Evolutionary conservation across 495 filamentous ascomycete genomes (phyloP), one percentile per base, ranked within the genome.

Genomic region (Podospora bellae-mahoneyi): DNA sequence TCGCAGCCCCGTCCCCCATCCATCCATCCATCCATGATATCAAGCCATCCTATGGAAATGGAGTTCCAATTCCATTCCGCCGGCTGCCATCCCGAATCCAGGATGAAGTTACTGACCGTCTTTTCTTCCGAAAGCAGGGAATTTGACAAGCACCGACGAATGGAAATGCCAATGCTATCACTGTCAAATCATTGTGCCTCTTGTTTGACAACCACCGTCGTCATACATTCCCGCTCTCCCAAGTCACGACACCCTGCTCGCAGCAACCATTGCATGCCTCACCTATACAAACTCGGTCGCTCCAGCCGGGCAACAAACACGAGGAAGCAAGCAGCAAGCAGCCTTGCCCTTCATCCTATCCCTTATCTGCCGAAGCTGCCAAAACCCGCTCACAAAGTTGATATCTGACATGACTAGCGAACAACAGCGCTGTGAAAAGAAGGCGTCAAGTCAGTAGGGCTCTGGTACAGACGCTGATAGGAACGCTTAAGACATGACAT

Each of bases 331-430:
- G 23, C 16, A 61, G 26, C 59, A 61, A 61, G 26, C 59, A 61
- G 59, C 59, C 27, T 61, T 20, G 30, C 27, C 27, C 59, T 61
- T 61, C 59, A 30, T 61, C 30, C 27, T 32, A 18, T 61, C 59
- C 20, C 59, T 61, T 28, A 61, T 61, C 59, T 61, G 59, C 59
- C 59, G 59, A 61, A 61, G 6, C 59, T 28, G 9, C 26, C 59
- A 26, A 61, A 18, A 18, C 18, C 56, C 19, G 30, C n/a, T 61
- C 59, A 16, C 59, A 30, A 28, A 61, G 23, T 13, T 61, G 59
- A 61, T 26, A 61, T 61, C 59, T 61, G 59, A 61, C 27, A 61
- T 18, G 30, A 32, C 20, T 16, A 5, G 16, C 30, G 5, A 26
- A 30, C 39, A 48, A 16, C 39, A 48, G 39, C 39, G 15, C 39